Base-by-base conservation (phyloP, 352 stramenopile genomes). In the Hyaloperonospora brassicae region DNA sequence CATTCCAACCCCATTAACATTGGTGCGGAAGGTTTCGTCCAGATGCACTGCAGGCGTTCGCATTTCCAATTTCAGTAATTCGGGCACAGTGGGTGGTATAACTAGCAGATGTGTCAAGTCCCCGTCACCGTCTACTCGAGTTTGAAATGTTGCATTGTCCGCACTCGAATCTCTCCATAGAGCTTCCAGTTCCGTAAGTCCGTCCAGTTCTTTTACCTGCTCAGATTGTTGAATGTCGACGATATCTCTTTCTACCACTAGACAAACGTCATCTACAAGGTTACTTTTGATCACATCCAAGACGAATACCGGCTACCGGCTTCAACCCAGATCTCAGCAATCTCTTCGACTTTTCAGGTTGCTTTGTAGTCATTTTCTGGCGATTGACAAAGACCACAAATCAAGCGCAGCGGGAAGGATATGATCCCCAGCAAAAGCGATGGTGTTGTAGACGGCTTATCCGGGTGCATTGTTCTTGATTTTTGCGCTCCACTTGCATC, bases 211-310 rank as follows among this genome's bases (percentile, higher is more conserved):
- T 23, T 44, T 1, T 44, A 44, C 39, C 6, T n/a, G 39, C 39
- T 44, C 39, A 17, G 39, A 44, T n/a, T 23, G 39, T 44, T 23
- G 11, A 17, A 44, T 44, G 11, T n/a, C n/a, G n/a, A n/a, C n/a
- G n/a, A n/a, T n/a, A n/a, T n/a, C n/a, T n/a, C n/a, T n/a, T n/a
- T n/a, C n/a, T n/a, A n/a, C n/a, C n/a, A n/a, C n/a, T n/a, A n/a
- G n/a, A n/a, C n/a, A n/a, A n/a, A n/a, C n/a, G 1, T 44, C 39
- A 44, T 44, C 6, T 44, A 11, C 39, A 44, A 23, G 6, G 39
- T 44, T n/a, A 44, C 39, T 44, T 44, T 44, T 44, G 6, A 23
- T 44, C 39, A 24, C 39, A 44, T 44, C 39, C 23, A 44, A 44
- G 10, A 44, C n/a, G n/a, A n/a, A n/a, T n/a, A n/a, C n/a, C 11